Evolutionary conservation across 106 monocot genomes (phyloP), one percentile per base, ranked within the genome.

Genomic region (Allium cepa): DNA sequence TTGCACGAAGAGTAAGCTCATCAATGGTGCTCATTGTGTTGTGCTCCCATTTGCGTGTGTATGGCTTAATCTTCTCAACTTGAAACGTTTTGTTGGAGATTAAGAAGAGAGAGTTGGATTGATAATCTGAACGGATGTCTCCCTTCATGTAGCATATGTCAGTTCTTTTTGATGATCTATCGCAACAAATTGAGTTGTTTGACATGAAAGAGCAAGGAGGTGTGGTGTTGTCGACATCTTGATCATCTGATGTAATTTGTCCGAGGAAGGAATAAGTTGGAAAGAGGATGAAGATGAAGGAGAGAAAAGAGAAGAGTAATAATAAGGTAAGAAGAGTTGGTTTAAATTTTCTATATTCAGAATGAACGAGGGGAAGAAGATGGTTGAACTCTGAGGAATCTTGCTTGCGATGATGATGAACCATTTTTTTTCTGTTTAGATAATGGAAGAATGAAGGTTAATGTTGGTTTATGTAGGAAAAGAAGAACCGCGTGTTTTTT

Each of bases 131-230:
- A 0, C 86, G 78, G 11, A 79, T 46, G 51, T 86, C 76, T 49
- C 82, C 86, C 10, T 70, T 26, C 70, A 82, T 79, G 83, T 81
- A 90, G 76, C 90, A 90, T 9, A 90, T 70, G 76, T 90, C 90
- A 26, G 81, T 79, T 52, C 90, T 70, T 71, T 60, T 47, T 15
- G 76, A 73, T 65, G 74, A 75, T 61, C 90, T 77, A 69, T 90
- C 90, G 57, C 90, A 90, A 67, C 90, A 90, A 17, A 72, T 56
- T 55, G 72, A 69, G 70, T 76, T 68, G 70, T 81, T 81, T 14
- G 47, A 28, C 48, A 77, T 18, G 46, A 26, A 74, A 14, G 77
- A 80, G 57, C 80, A 85, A 0, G 73, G 78, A 9, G 59, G 8
- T 7, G 47, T 0, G 13, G 8, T 18, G 3, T 0, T 11, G 0